A percentile compares a stretch with the other conserved stretches of the same genome.
Evolutionary conservation across 495 filamentous ascomycete species (phyloP).

Genomic region (Podospora pseudoanserina): DNA sequence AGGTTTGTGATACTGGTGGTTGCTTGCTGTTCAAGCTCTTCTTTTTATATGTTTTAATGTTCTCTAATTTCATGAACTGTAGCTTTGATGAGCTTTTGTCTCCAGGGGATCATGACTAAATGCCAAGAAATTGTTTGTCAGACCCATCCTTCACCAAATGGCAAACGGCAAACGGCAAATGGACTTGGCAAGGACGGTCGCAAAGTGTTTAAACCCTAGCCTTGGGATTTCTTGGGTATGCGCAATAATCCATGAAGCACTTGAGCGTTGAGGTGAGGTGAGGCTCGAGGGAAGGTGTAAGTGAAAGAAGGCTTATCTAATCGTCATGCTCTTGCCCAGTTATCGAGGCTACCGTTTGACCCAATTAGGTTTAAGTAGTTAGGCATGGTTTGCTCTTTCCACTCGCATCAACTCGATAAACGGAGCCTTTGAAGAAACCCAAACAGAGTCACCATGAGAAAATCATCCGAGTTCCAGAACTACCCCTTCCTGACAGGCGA

Average conservation of each 20-base stretch:
- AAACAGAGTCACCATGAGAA: background rate
- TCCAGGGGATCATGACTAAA: background rate
- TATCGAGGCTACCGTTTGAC: background rate
- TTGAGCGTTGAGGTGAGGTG: too few species aligned
- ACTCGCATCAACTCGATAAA: background rate
- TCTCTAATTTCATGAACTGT: background rate
- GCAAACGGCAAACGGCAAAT: background rate
- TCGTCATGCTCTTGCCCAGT: background rate
- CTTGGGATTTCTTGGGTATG: background rate
- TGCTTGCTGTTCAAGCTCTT: background rate
- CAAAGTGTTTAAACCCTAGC: background rate
- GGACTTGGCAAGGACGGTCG: background rate
- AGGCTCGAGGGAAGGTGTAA: background rate
- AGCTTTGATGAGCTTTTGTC: background rate
- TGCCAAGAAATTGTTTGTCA: background rate
- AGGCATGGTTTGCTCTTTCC: conserved; percentile 1
- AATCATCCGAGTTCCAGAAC: conserved; percentile 29
- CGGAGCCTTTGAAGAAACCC: background rate
- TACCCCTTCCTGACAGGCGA: conserved; percentile 57
- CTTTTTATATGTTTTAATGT: background rate
- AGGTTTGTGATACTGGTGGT: background rate
- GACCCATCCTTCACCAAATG: background rate
- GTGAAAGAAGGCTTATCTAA: conserved; percentile 1
- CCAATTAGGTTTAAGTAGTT: conserved; percentile 5
- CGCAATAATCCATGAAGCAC: background rate